Evolutionary conservation across 169 alveolate genomes (phyloP), one percentile per base, ranked within the genome.

Genomic region (Plasmodium blacklocki): DNA sequence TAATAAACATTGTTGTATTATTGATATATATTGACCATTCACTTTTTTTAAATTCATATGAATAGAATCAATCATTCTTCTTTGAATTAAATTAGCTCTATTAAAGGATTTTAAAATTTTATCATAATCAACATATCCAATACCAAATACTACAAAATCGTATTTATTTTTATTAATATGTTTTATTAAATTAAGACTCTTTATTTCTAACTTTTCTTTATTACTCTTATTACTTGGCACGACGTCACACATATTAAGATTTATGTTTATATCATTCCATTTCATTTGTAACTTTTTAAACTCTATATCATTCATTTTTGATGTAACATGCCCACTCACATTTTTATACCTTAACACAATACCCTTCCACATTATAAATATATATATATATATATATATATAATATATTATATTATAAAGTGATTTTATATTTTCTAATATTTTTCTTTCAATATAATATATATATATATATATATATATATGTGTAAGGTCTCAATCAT

Each of bases 81-180:
- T 86, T 73, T 74, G 70, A 49, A 86, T 50, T 56, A 86, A 26
- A 39, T 86, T 73, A 19, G 92, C 92, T 86, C 92, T 86, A 64
- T 86, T 86, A 60, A 86, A 86, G 18, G 92, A 60, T 29, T 72
- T 86, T 62, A 86, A 67, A 60, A 86, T 86, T 86, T 86, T 86
- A 71, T 86, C 88, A 71, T 71, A 86, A 32, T 86, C 92, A 7
- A 86, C 75, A 86, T 86, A 86, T 29, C 92, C 92, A 59, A 86
- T 86, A 21, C 92, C 92, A 66, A 86, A 72, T 15, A 86, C 59
- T 19, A 73, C 88, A 70, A 64, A 72, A 72, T 86, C 92, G 26
- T 60, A 70, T 60, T 86, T 86, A 11, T 47, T 62, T 64, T 59
- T 86, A 19, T 21, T 71, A 11, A 86, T 86, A 64, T 86, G 73